Percentiles rank a stretch among this genome's conserved stretches.
These are phyloP conservation scores for Venturia nashicola DNA, from an alignment of 2,329 filamentous ascomycete genomes.

Conservation along the genomic window DNA sequence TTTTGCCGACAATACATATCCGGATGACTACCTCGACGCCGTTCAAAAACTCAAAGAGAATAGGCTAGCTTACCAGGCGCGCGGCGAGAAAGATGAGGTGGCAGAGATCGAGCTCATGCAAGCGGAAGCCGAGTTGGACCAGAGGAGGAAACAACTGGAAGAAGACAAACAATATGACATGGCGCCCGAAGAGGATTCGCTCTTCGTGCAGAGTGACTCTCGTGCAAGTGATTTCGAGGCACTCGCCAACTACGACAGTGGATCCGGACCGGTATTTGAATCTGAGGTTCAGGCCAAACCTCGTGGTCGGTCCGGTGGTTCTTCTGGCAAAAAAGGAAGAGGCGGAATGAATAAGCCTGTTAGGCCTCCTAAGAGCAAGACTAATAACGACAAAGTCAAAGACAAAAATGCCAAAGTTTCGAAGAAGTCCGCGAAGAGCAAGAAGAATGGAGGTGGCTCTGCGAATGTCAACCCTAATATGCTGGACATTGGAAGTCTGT, in stretches of 20 bases:
- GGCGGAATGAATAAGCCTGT: neutral
- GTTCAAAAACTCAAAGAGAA: neutral
- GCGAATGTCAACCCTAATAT: neutral
- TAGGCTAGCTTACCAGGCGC: neutral
- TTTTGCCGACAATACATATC: neutral
- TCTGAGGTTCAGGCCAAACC: neutral
- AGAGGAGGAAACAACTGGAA: neutral
- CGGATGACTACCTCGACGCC: neutral
- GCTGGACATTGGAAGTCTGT: slow-evolving; percentile 12
- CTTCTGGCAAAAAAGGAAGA: neutral
- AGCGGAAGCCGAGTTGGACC: neutral
- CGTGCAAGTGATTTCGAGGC: neutral
- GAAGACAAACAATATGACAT: neutral
- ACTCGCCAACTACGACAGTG: neutral
- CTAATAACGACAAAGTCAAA: slow-evolving; percentile 14
- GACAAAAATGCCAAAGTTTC: slow-evolving; percentile 6
- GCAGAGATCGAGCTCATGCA: neutral
- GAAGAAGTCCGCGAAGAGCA: slow-evolving; percentile 2
- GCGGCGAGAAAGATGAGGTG: neutral
- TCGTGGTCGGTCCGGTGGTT: neutral
- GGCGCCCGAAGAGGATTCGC: neutral
- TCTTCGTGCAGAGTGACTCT: neutral
- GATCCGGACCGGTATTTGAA: neutral
- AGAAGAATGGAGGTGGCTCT: slow-evolving; percentile 10
- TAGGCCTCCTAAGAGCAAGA: slow-evolving; percentile 7